Conservation (phyloP, 2,329 filamentous ascomycete genomes). For the Emergomyces africanus region DNA sequence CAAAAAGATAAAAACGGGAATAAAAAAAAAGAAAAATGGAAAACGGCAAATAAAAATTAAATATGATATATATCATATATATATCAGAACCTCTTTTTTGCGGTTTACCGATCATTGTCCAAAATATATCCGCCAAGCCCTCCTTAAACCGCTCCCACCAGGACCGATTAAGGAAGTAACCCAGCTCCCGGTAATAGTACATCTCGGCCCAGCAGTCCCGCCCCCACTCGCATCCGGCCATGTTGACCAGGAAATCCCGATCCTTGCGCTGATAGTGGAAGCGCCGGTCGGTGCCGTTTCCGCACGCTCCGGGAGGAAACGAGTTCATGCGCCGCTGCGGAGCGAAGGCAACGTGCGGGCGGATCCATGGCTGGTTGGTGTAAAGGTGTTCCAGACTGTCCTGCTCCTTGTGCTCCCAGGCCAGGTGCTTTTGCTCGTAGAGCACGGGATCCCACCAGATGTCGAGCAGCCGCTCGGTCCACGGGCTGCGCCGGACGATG, state of each 20-base stretch:
- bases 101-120: constrained; percentile 12
- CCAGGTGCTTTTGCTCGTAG: constrained; percentile 98
- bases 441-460: constrained; percentile 97
- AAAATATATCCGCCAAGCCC: constrained; percentile 12
- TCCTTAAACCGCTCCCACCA: constrained; percentile 55
- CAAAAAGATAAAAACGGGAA: background rate
- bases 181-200: constrained; percentile 86
- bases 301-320: constrained; percentile 83
- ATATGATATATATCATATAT: constrained; percentile 1
- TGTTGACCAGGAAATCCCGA: constrained; percentile 90
- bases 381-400: constrained; percentile 91
- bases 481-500: constrained; percentile 71
- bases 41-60: no score
- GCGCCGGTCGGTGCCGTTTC: constrained; percentile 44
- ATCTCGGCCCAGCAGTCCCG: constrained; percentile 97
- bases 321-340: constrained; percentile 88
- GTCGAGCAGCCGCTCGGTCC: constrained; percentile 84
- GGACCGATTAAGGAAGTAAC: constrained; percentile 76
- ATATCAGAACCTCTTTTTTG: constrained; percentile 4
- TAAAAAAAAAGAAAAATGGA: background rate
- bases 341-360: constrained; percentile 76
- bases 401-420: constrained; percentile 98
- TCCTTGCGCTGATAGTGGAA: constrained; percentile 81
- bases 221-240: constrained; percentile 96
- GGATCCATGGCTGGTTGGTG: constrained; percentile 80